Base-by-base conservation (phyloP, 768 basidiomycete genomes). In the Tricholoma terreum region DNA sequence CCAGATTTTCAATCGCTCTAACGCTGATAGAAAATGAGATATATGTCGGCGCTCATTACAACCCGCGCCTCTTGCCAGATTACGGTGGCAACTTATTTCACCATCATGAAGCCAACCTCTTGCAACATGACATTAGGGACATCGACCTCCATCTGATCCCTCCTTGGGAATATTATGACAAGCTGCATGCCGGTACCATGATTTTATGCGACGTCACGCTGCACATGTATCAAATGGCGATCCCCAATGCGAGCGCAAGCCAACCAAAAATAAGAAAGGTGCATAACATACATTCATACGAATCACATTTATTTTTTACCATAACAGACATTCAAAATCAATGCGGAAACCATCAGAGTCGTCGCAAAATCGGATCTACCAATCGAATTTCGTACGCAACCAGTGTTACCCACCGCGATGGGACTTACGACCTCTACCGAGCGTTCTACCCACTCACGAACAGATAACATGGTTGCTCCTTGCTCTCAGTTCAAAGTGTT, bases 11-110 rank as follows among this genome's bases (percentile, higher is more conserved):
- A 21, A 9, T 42, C 8, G n/a, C 40, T 19, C 17, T 42, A 7
- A 11, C 2, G 7, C 0, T 42, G n/a, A 42, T 19, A 42, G 40
- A 42, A 42, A 42, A 42, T 21, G 3, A 42, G 17, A 42, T 42
- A 42, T 42, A 42, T 6, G 17, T 42, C 19, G 5, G 40, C 9
- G 40, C 40, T 42, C 40, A 42, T 42, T 42, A 42, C 40, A 42
- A 21, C 82, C 63, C 56, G n/a, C 33, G 40, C 50, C 10, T 62
- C 53, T 24, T 63, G 52, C 52, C 60, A 56, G 57, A 60, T 52
- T 57, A 31, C 31, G 10, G 58, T n/a, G 52, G 85, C 85, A 66
- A 77, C 85, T 61, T 77, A 83, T 45, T 75, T 89, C 59, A 83
- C 80, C 65, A 90, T 7, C 19, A 58, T 9, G 17, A 89, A 67